Conservation (phyloP, 345 rosid species). For the Jatropha curcas region DNA sequence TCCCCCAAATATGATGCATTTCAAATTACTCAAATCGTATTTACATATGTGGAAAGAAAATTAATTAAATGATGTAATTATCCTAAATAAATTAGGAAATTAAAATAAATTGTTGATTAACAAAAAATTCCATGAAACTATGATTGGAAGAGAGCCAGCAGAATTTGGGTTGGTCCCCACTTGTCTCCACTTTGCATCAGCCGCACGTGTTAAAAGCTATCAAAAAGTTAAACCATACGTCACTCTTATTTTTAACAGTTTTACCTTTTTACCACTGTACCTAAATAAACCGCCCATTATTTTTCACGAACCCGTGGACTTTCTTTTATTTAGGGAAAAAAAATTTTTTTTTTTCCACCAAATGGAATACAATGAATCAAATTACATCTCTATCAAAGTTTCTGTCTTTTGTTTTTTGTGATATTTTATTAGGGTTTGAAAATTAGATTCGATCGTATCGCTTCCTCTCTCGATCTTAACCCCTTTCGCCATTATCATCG, state of each 20-base stretch:
- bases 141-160: neutral
- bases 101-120: neutral
- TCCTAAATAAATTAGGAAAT: neutral
- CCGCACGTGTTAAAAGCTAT: slow-evolving; percentile 20
- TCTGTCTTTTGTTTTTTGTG: slow-evolving; percentile 10
- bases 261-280: neutral
- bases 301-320: neutral
- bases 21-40: too few relatives aligned
- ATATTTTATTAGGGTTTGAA: slow-evolving; percentile 15
- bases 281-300: too few relatives aligned
- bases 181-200: slow-evolving; percentile 7
- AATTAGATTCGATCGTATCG: slow-evolving; percentile 28
- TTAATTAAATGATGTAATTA: too few relatives aligned
- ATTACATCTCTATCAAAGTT: slow-evolving; percentile 15
- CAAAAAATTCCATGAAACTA: neutral
- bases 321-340: neutral
- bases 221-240: neutral
- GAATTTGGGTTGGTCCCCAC: neutral
- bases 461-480: slow-evolving; percentile 26
- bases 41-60: too few relatives aligned
- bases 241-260: neutral
- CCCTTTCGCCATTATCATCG: neutral
- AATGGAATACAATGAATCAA: slow-evolving; percentile 1
- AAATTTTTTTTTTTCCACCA: neutral
- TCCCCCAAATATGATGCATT: too few relatives aligned